Conservation (phyloP, 352 stramenopile genomes). For the Thalassiosira ordinaria region DNA sequence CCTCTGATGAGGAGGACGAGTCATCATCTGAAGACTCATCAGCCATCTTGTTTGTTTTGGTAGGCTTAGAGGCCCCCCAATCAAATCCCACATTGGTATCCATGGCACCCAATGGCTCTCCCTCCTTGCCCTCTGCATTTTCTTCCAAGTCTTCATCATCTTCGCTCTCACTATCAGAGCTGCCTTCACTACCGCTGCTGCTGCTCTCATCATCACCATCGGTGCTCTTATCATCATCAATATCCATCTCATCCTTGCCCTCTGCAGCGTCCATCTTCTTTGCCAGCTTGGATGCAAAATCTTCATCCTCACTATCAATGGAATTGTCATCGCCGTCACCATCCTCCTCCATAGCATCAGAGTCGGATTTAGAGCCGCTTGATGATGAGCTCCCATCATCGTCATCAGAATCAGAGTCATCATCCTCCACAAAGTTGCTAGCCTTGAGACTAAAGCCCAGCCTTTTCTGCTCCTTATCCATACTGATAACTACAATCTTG, state of each 20-base stretch:
- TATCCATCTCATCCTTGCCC: slow-evolving; percentile 37
- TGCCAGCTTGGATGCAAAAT: slow-evolving; percentile 80
- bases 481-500: slow-evolving; percentile 96
- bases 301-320: slow-evolving; percentile 80
- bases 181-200: slow-evolving; percentile 62
- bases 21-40: slow-evolving; percentile 65
- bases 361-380: slow-evolving; percentile 15
- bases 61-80: slow-evolving; percentile 57
- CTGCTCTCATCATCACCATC: slow-evolving; percentile 48
- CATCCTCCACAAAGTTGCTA: slow-evolving; percentile 94
- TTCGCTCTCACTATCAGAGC: slow-evolving; percentile 73
- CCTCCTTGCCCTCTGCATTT: slow-evolving; percentile 46
- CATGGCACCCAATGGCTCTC: slow-evolving; percentile 45
- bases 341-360: slow-evolving; percentile 72
- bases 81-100: slow-evolving; percentile 86
- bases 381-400: slow-evolving; percentile 56
- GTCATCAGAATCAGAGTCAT: no score
- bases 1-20: slow-evolving; percentile 43
- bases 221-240: slow-evolving; percentile 27
- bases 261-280: slow-evolving; percentile 58
- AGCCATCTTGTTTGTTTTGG: slow-evolving; percentile 34
- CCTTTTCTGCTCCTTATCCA: slow-evolving; percentile 88
- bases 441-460: slow-evolving; percentile 96
- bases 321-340: slow-evolving; percentile 75
- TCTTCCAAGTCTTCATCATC: slow-evolving; percentile 82